Evolutionary conservation across 2,329 filamentous ascomycete genomes (phyloP).

Genomic region (Sphaerostilbella broomeana): DNA sequence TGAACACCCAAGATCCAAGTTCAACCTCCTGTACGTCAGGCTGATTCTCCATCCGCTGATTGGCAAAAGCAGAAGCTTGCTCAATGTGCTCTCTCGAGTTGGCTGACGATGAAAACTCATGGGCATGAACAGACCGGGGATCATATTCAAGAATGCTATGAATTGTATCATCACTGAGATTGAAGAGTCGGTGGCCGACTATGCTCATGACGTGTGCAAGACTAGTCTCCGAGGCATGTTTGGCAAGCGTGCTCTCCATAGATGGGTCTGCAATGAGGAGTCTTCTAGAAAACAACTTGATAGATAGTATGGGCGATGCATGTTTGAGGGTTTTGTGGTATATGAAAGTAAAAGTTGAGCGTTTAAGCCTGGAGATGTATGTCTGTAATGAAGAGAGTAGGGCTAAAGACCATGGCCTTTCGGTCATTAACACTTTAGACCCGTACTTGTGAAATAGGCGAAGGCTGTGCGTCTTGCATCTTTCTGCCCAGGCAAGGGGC

Average conservation of each 20-base stretch:
- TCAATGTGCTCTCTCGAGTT: constrained; percentile 20
- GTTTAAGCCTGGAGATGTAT: too few relatives aligned
- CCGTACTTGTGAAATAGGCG: too few relatives aligned
- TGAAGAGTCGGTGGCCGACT: constrained; percentile 24
- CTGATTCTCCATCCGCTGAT: constrained; percentile 18
- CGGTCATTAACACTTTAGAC: too few relatives aligned
- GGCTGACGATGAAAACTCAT: constrained; percentile 21
- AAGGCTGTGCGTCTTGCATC: too few relatives aligned
- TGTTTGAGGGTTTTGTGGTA: constrained; percentile 6
- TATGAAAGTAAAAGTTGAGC: background rate
- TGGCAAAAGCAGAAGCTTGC: constrained; percentile 18
- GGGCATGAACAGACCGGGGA: constrained; percentile 22
- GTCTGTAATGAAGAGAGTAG: too few relatives aligned
- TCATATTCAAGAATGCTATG: constrained; percentile 21
- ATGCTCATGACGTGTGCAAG: constrained; percentile 25
- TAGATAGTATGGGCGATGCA: constrained; percentile 17
- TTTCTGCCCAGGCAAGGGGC: too few relatives aligned
- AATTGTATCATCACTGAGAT: constrained; percentile 19
- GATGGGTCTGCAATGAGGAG: constrained; percentile 24
- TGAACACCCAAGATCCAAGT: constrained; percentile 25
- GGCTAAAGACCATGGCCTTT: too few relatives aligned
- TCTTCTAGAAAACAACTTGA: constrained; percentile 23
- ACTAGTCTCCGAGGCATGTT: constrained; percentile 24
- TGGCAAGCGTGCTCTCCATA: constrained; percentile 22
- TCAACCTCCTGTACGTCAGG: constrained; percentile 15